Conservation (phyloP, 768 basidiomycete genomes). For the Daedalea quercina region DNA sequence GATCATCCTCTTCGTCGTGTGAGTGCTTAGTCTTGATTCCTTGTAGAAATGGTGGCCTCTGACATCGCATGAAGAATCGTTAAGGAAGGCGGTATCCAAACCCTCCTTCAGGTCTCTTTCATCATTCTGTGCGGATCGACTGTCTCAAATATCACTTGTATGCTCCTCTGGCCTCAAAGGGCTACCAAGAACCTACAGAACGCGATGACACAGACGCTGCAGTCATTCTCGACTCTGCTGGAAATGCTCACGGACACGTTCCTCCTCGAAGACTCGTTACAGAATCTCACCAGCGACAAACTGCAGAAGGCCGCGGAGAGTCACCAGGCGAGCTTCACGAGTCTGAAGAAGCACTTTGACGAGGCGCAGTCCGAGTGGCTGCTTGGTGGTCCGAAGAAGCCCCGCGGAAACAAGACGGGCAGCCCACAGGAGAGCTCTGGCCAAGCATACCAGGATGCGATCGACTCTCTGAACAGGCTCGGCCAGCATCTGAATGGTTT, state of each 20-base stretch:
- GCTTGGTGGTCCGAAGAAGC: conserved; percentile 21
- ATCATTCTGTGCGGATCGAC: conserved; percentile 72
- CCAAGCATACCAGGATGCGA: conserved; percentile 77
- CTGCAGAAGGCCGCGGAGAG: conserved; percentile 76
- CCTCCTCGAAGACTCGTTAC: conserved; percentile 65
- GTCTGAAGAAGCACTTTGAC: conserved; percentile 74
- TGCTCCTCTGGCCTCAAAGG: conserved; percentile 75
- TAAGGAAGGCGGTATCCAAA: conserved; percentile 80
- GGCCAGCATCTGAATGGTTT: conserved; percentile 93
- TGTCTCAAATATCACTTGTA: conserved; percentile 83
- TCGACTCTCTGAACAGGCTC: conserved; percentile 79
- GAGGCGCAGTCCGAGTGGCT: conserved; percentile 89
- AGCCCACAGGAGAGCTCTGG: conserved; percentile 26
- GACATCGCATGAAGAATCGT: conserved; percentile 38
- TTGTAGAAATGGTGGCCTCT: not conserved
- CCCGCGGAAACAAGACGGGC: conserved; percentile 1
- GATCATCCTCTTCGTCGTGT: conserved; percentile 84
- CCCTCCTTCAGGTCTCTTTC: conserved; percentile 65
- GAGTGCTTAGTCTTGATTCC: conserved; percentile 11
- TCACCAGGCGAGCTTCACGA: conserved; percentile 87
- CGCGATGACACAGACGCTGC: conserved; percentile 80
- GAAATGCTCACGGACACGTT: conserved; percentile 80
- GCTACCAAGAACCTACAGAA: conserved; percentile 78
- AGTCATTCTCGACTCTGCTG: conserved; percentile 85
- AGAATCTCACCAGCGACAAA: conserved; percentile 49